phyloP scores from a whole-genome alignment of 768 basidiomycete genomes.

The Pisolithus marmoratus region DNA sequence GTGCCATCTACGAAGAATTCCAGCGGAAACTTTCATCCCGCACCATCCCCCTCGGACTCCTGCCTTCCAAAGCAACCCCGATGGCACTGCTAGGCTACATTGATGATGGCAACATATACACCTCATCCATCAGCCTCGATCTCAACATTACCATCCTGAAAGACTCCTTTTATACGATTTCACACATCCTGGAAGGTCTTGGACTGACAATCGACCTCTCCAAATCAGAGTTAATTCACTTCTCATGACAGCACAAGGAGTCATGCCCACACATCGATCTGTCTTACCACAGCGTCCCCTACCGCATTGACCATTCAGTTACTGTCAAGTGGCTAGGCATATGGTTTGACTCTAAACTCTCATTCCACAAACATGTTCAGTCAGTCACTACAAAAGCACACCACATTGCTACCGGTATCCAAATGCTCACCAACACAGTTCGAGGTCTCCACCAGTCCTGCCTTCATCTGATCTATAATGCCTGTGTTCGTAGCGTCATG shows the following conservation, averaged over 20 bases:
- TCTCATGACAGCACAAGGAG: constrained; percentile 13
- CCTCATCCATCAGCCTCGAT: too few relatives aligned
- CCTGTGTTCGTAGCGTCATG: background rate
- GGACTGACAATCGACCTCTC: too few relatives aligned
- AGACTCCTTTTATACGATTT: background rate
- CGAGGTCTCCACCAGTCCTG: constrained; percentile 16
- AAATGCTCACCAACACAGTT: too few relatives aligned
- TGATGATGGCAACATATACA: background rate
- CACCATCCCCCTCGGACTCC: too few relatives aligned
- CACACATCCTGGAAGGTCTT: background rate
- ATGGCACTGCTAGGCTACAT: background rate
- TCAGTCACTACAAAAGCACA: constrained; percentile 18
- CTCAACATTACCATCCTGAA: background rate
- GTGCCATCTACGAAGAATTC: too few relatives aligned
- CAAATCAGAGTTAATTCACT: too few relatives aligned
- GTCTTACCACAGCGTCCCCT: constrained; percentile 1
- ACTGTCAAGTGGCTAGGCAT: constrained; percentile 31
- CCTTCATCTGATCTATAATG: background rate
- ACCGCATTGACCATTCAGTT: too few relatives aligned
- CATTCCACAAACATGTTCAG: constrained; percentile 28
- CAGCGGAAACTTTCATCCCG: background rate
- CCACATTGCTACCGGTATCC: constrained; percentile 12
- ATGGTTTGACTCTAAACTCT: constrained; percentile 27
- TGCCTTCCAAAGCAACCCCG: too few relatives aligned
- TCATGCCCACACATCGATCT: constrained; percentile 5